phyloP scores from a whole-genome alignment of 2,329 filamentous ascomycete genomes.

The Sporothrix schenckii region DNA sequence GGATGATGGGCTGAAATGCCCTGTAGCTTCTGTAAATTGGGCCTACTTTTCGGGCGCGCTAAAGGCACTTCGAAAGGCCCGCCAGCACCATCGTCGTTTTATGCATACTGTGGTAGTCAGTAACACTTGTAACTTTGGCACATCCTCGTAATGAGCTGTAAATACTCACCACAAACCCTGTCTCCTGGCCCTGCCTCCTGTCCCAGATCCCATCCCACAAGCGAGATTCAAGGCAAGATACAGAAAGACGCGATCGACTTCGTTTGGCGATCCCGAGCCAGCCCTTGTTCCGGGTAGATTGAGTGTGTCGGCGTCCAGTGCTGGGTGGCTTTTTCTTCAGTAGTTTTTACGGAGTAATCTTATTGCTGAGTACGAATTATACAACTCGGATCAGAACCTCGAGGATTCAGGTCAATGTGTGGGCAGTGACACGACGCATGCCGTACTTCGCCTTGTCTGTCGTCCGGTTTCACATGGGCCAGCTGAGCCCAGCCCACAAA shows the following conservation, averaged over 20 bases:
- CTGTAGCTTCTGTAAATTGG: constrained; percentile 2
- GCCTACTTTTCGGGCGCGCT: neutral
- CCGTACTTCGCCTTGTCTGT: neutral
- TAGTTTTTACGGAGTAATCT: too few relatives aligned
- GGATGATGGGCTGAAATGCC: neutral
- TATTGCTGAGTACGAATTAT: too few relatives aligned
- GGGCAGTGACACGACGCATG: too few relatives aligned
- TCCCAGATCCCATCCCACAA: neutral
- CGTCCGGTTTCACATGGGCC: constrained; percentile 11
- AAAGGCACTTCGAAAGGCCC: neutral
- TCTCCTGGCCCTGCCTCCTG: neutral
- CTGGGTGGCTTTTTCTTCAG: neutral
- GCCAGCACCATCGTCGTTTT: neutral
- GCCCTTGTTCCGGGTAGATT: constrained; percentile 29
- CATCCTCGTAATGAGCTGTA: neutral
- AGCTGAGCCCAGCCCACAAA: neutral
- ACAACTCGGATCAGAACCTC: too few relatives aligned
- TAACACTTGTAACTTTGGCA: too few relatives aligned
- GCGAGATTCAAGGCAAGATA: neutral
- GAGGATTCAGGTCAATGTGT: too few relatives aligned
- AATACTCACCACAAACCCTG: neutral
- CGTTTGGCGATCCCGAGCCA: constrained; percentile 10
- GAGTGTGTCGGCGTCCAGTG: neutral
- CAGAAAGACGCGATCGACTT: neutral
- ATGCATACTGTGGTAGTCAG: neutral